Evolutionary conservation across 139 green algal genomes (phyloP), one percentile per base, ranked within the genome.

Genomic region (Edaphochlamys debaryana): DNA sequence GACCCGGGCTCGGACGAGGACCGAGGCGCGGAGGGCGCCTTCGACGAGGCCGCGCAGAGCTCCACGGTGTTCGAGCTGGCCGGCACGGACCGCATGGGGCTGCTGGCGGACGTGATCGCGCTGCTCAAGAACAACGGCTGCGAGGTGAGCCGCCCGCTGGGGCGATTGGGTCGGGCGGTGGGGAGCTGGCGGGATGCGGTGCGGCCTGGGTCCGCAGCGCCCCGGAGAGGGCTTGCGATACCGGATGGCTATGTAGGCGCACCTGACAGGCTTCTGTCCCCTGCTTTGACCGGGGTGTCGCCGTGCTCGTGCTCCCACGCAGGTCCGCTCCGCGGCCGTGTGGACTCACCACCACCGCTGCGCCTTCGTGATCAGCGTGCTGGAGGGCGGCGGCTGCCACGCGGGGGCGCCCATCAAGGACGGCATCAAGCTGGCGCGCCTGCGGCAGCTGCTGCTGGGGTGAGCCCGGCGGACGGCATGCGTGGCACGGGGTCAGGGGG

Each of bases 81-180:
- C 17, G 97, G 96, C 2, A 69, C 82, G 6, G 96, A 99, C 87
- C 84, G 91, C 29, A 78, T 88, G 0, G 96, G 96, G 48, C 86
- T 99, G 48, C 90, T 99, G 40, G 92, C 92, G 1, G 92, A 97
- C n/a, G 91, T 99, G 3, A 94, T 95, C 17, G 80, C 92, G 58
- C 90, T 98, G 63, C 89, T 99, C 15, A 94, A 89, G 0, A 75
- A 85, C 64, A 94, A 95, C 80, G 94, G 92, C 41, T 98, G 96
- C 82, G 93, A 98, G 73, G 93, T 99, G 20, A 78, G 88, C 32
- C 94, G 92, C 13, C 92, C 94, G 67, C 91, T 96, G 71, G 92
- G 9, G 93, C 95, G 67, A 91, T 96, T 68, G 80, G 93, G 58
- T 36, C 27, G 13, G 27, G 58, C 3, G n/a, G n/a, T n/a, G n/a